Evolutionary conservation across 805 yeast genomes (phyloP).

Genomic region (Wickerhamiella spandovensis): DNA sequence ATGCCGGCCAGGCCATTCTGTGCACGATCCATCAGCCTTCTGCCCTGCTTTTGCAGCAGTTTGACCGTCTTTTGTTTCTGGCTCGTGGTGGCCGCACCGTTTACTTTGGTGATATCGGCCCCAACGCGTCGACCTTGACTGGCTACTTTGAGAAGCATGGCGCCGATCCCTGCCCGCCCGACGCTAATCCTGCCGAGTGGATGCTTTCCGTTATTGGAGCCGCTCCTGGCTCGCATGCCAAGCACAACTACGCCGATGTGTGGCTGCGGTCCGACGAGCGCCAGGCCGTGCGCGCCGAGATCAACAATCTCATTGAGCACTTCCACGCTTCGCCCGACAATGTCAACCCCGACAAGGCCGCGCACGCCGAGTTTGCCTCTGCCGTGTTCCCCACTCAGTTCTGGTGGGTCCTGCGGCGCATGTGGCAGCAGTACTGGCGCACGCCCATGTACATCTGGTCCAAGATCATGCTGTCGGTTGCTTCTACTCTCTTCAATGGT

Average conservation of each 20-base stretch:
- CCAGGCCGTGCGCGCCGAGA: constrained; percentile 23
- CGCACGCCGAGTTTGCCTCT: constrained; percentile 27
- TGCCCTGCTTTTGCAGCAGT: constrained; percentile 54
- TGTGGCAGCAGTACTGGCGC: constrained; percentile 39
- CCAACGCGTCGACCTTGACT: constrained; percentile 42
- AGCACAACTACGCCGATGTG: constrained; percentile 47
- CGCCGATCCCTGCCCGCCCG: constrained; percentile 46
- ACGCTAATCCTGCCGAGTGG: constrained; percentile 67
- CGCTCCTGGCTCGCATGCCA: constrained; percentile 54
- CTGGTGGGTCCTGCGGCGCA: constrained; percentile 30
- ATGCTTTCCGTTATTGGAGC: constrained; percentile 66
- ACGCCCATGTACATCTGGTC: constrained; percentile 49
- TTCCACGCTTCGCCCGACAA: constrained; percentile 19
- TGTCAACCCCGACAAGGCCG: constrained; percentile 8
- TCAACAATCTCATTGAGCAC: constrained; percentile 24
- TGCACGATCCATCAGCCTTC: constrained; percentile 75
- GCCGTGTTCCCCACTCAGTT: constrained; percentile 37
- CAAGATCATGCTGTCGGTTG: constrained; percentile 37
- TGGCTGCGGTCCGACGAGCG: constrained; percentile 43
- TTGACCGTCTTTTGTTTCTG: constrained; percentile 52
- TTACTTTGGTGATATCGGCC: constrained; percentile 71
- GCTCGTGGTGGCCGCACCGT: constrained; percentile 70
- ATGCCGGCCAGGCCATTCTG: constrained; percentile 60
- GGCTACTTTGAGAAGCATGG: constrained; percentile 60
- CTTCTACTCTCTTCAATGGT: constrained; percentile 54